Evolutionary conservation across 2,329 filamentous ascomycete genomes (phyloP).

Genomic region (Fusarium longipes): DNA sequence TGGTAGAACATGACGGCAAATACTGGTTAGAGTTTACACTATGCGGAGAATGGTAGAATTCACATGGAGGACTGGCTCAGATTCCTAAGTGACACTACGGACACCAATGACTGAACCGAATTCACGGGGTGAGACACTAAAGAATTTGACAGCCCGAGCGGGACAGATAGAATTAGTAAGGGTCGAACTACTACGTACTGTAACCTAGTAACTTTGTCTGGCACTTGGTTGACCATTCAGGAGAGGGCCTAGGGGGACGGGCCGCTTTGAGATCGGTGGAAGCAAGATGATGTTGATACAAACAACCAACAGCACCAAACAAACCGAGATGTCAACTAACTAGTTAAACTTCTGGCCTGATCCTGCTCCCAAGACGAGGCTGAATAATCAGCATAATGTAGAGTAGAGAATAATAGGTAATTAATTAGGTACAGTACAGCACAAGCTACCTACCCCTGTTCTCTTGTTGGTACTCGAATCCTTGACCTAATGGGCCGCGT

Average conservation of each 20-base stretch:
- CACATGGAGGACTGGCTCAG: background rate
- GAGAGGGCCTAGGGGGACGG: constrained; percentile 20
- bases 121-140: background rate
- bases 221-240: constrained; percentile 1
- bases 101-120: background rate
- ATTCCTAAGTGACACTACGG: background rate
- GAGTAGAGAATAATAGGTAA: too few relatives aligned
- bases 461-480: background rate
- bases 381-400: background rate
- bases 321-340: background rate
- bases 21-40: constrained; percentile 11
- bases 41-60: constrained; percentile 1
- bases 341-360: background rate
- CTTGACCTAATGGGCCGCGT: background rate
- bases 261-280: constrained; percentile 16
- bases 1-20: background rate
- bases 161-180: background rate
- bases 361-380: background rate
- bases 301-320: background rate
- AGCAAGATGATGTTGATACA: background rate
- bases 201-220: background rate
- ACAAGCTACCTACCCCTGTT: background rate
- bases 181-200: background rate
- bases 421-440: background rate
- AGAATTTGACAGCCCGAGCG: background rate